Conservation (phyloP, 2,329 filamentous ascomycete genomes). For the Talaromyces sp. region DNA sequence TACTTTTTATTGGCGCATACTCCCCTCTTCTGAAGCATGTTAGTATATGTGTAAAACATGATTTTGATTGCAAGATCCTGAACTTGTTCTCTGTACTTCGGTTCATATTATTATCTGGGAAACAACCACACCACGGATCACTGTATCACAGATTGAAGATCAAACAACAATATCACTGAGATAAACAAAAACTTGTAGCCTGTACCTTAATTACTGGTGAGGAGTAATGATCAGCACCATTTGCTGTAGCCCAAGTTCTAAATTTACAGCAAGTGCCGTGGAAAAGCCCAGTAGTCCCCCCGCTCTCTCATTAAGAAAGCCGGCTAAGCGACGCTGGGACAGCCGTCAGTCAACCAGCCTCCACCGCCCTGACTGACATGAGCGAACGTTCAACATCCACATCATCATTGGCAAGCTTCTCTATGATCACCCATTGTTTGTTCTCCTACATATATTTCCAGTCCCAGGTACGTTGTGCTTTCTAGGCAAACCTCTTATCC, state of each 20-base stretch:
- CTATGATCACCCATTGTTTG: not conserved
- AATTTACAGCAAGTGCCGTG: not conserved
- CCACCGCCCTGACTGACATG: slow-evolving; percentile 16
- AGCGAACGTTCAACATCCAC: not conserved
- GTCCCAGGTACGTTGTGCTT: slow-evolving; percentile 4
- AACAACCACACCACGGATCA: too few species aligned
- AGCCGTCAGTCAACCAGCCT: slow-evolving; percentile 18
- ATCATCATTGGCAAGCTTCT: not conserved
- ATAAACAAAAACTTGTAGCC: not conserved
- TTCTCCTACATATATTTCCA: not conserved
- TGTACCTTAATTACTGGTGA: not conserved
- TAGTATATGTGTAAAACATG: not conserved
- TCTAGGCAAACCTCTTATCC: not conserved
- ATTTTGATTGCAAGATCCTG: not conserved
- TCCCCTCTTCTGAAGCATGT: not conserved
- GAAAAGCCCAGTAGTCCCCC: slow-evolving; percentile 21
- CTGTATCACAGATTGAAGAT: not conserved
- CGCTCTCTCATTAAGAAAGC: slow-evolving; percentile 33
- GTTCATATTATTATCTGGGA: not conserved
- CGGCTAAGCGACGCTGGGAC: slow-evolving; percentile 42
- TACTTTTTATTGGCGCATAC: not conserved
- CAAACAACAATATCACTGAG: not conserved
- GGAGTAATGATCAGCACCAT: not conserved
- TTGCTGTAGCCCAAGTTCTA: not conserved
- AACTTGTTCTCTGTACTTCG: not conserved